These are phyloP conservation scores for Talaromyces pinophilus DNA, from an alignment of 2,329 filamentous ascomycete species.

Conservation along the genomic window DNA sequence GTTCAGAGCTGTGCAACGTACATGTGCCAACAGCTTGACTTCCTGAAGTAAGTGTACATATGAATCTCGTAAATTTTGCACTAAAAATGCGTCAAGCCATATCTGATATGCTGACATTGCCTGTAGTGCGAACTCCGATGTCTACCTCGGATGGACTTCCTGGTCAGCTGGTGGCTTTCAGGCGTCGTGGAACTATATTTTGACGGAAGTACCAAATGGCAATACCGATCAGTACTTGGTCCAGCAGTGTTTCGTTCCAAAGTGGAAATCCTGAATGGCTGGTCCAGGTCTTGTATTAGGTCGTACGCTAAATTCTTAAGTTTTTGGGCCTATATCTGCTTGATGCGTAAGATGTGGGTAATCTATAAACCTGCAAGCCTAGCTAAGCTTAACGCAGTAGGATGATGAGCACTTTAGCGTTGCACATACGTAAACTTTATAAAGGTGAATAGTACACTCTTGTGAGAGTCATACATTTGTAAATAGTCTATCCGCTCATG, in stretches of 20 bases:
- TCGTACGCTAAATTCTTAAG: neutral
- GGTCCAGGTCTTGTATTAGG: neutral
- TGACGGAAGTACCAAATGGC: neutral
- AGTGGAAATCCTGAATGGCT: neutral
- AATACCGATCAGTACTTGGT: neutral
- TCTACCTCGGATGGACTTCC: neutral
- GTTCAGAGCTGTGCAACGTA: neutral
- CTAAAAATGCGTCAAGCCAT: neutral
- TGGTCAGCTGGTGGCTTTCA: slow-evolving; percentile 1
- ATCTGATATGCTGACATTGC: neutral
- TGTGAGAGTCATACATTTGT: neutral
- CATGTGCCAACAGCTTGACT: neutral
- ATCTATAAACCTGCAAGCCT: neutral
- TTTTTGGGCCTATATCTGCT: neutral
- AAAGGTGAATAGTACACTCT: neutral
- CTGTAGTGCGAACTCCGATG: neutral
- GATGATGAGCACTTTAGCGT: neutral
- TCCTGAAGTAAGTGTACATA: neutral
- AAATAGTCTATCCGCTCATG: neutral
- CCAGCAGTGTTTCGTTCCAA: neutral
- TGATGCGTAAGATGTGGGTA: neutral
- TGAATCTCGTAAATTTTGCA: neutral
- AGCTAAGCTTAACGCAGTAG: neutral
- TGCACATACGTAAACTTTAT: neutral
- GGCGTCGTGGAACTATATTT: neutral